Conservation (phyloP, 2,329 filamentous ascomycete species). For the Sporothrix globosa region DNA sequence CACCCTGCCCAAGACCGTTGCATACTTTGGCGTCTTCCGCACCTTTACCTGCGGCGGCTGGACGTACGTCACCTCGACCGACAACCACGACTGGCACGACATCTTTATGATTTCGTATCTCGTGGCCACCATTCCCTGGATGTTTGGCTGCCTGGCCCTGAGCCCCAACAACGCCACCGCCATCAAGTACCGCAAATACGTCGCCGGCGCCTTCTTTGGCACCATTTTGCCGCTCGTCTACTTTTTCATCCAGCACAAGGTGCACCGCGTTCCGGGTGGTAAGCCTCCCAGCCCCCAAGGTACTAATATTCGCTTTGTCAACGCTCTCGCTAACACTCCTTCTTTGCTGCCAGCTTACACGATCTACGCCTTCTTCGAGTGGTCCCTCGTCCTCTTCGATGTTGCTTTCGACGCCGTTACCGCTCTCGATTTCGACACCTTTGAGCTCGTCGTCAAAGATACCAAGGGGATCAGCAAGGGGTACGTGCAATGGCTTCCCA, state of each 20-base stretch:
- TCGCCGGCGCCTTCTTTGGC: conserved; percentile 84
- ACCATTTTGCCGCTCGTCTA: conserved; percentile 89
- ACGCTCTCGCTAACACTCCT: conserved; percentile 15
- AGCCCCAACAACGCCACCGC: conserved; percentile 83
- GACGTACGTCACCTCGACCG: conserved; percentile 98
- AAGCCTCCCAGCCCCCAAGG: conserved; percentile 44
- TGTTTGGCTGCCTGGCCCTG: conserved; percentile 81
- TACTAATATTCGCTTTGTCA: neutral
- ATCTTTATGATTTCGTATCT: conserved; percentile 99
- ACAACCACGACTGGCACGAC: conserved; percentile 98
- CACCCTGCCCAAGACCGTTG: conserved; percentile 78
- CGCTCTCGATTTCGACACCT: conserved; percentile 83
- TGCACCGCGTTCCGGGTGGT: conserved; percentile 93
- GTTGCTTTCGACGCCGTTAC: conserved; percentile 96
- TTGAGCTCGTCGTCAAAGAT: conserved; percentile 87
- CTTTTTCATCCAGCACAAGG: conserved; percentile 98
- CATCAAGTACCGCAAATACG: conserved; percentile 83
- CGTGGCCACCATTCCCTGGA: conserved; percentile 93
- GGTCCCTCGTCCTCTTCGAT: conserved; percentile 91
- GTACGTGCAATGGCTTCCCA: conserved; percentile 97
- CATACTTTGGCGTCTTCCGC: conserved; percentile 77
- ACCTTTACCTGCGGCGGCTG: conserved; percentile 95
- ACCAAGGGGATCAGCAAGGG: conserved; percentile 90
- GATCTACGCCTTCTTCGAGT: conserved; percentile 96
- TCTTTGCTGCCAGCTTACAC: conserved; percentile 73